Evolutionary conservation across 164 flowering plant genomes (phyloP).

Genomic region (Chloranthus sessilifolius): DNA sequence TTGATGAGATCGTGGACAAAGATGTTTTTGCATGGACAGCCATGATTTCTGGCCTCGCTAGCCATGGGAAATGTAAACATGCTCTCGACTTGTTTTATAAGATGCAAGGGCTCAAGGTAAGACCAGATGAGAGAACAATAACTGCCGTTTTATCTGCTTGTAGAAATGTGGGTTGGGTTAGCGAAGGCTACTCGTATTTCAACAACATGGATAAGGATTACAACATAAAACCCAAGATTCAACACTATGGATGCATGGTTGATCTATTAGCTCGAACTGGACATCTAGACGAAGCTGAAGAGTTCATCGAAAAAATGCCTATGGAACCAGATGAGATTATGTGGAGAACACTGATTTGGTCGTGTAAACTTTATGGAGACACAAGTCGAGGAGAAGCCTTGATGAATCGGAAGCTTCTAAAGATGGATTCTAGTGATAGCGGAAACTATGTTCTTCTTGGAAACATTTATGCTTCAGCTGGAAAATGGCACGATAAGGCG

Average conservation of each 20-base stretch:
- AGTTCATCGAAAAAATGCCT: conserved; percentile 36
- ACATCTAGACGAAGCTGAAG: conserved; percentile 36
- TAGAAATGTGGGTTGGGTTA: conserved; percentile 36
- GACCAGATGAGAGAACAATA: conserved; percentile 39
- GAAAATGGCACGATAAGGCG: conserved; percentile 45
- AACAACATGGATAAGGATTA: conserved; percentile 25
- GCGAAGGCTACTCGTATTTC: conserved; percentile 22
- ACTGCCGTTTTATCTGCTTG: conserved; percentile 49
- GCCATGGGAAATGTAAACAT: conserved; percentile 35
- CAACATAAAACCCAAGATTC: conserved; percentile 34
- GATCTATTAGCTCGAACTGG: conserved; percentile 45
- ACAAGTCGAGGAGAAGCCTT: conserved; percentile 24
- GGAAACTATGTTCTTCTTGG: conserved; percentile 37
- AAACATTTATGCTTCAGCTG: conserved; percentile 38
- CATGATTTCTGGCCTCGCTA: conserved; percentile 41
- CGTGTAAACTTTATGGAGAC: conserved; percentile 37
- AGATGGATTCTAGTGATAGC: conserved; percentile 21
- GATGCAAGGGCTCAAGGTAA: conserved; percentile 21
- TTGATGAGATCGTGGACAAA: conserved; percentile 19
- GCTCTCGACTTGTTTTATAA: conserved; percentile 28
- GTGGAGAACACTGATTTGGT: conserved; percentile 43
- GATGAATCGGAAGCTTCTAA: conserved; percentile 23
- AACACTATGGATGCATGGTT: conserved; percentile 50
- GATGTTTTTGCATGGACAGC: conserved; percentile 44
- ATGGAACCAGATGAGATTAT: conserved; percentile 33